These are phyloP conservation scores for Debaryomyces maramus DNA, from an alignment of 805 yeast species.

Conservation along the genomic window DNA sequence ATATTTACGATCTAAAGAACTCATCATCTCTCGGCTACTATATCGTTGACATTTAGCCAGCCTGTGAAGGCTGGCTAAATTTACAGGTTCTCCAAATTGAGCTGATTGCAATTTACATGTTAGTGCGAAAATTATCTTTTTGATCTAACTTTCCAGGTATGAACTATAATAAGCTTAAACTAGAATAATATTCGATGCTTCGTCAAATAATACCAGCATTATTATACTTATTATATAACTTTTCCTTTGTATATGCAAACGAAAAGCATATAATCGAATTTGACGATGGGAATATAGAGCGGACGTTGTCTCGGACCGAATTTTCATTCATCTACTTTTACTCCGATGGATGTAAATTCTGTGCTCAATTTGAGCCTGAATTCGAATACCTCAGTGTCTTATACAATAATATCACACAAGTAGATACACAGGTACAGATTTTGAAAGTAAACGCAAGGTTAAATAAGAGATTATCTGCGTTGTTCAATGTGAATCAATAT, in stretches of 20 bases:
- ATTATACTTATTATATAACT: not conserved
- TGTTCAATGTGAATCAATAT: constrained; percentile 43
- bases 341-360: constrained; percentile 37
- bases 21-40: not conserved
- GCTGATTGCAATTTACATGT: not conserved
- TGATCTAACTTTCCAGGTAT: not conserved
- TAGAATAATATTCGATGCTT: not conserved
- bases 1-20: not conserved
- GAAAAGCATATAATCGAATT: constrained; percentile 10
- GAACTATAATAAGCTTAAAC: not conserved
- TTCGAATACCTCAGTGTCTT: constrained; percentile 42
- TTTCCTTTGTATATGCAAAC: not conserved
- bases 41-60: not conserved
- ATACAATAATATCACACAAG: constrained; percentile 38
- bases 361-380: constrained; percentile 31
- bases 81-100: too few species aligned
- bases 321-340: constrained; percentile 50
- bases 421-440: constrained; percentile 36
- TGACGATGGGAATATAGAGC: constrained; percentile 13
- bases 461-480: constrained; percentile 31
- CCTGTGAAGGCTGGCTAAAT: not conserved
- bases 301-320: constrained; percentile 19
- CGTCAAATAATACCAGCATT: not conserved
- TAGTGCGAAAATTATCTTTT: constrained; percentile 2
- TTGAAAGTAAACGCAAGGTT: constrained; percentile 29